These are phyloP conservation scores for Parietaria judaica DNA, from an alignment of 306 rosid genomes.

Conservation along the genomic window DNA sequence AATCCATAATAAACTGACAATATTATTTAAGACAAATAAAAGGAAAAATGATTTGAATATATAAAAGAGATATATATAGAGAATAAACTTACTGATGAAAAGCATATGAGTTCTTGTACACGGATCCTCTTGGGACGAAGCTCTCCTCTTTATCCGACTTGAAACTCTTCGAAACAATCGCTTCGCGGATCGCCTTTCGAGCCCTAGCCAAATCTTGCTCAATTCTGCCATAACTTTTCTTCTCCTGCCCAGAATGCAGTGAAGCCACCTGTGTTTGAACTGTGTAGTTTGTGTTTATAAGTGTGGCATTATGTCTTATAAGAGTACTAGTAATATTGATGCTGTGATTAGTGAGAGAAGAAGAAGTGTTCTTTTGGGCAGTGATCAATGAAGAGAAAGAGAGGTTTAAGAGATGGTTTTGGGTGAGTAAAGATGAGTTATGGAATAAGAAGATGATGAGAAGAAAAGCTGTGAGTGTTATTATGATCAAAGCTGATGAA, in stretches of 20 bases:
- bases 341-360: not conserved
- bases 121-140: slow-evolving; percentile 42
- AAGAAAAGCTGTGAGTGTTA: slow-evolving; percentile 1
- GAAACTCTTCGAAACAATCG: slow-evolving; percentile 16
- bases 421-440: not conserved
- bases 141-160: slow-evolving; percentile 23
- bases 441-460: slow-evolving; percentile 8
- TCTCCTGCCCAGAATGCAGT: slow-evolving; percentile 15
- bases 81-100: slow-evolving; percentile 27
- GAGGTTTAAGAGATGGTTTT: slow-evolving; percentile 7
- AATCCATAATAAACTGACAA: too few species aligned
- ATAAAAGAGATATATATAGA: not conserved
- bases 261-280: slow-evolving; percentile 3
- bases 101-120: slow-evolving; percentile 36
- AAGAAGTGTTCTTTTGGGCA: not conserved
- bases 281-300: slow-evolving; percentile 10
- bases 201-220: slow-evolving; percentile 39
- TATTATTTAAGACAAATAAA: not conserved
- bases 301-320: not conserved
- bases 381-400: slow-evolving; percentile 9
- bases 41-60: not conserved
- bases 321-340: not conserved
- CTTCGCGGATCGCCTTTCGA: slow-evolving; percentile 33
- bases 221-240: slow-evolving; percentile 14
- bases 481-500: not conserved